Conservation (phyloP, 345 rosid species). For the Populus alba region DNA sequence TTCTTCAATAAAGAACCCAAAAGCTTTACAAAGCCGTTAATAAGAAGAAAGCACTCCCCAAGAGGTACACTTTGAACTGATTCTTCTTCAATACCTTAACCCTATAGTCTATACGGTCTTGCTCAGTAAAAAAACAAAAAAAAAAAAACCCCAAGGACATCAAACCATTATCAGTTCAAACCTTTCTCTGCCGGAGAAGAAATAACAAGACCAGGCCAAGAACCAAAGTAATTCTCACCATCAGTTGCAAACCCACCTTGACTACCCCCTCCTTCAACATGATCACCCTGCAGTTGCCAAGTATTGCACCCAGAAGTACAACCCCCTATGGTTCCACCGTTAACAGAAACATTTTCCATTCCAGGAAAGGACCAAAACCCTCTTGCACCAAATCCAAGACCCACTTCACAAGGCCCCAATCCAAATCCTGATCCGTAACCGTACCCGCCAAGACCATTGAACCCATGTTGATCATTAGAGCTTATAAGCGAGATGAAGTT, state of each 20-base stretch:
- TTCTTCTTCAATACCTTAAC: background rate
- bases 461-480: constrained; percentile 26
- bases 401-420: constrained; percentile 36
- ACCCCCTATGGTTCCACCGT: constrained; percentile 7
- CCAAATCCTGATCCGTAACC: constrained; percentile 30
- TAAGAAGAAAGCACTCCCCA: constrained; percentile 9
- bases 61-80: background rate
- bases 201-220: constrained; percentile 56
- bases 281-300: constrained; percentile 35
- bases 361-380: constrained; percentile 42
- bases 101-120: background rate
- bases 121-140: background rate
- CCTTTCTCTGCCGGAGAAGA: constrained; percentile 46
- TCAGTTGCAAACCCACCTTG: constrained; percentile 25
- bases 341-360: constrained; percentile 20
- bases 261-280: constrained; percentile 22
- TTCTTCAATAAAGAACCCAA: background rate
- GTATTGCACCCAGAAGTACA: constrained; percentile 27
- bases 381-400: constrained; percentile 32
- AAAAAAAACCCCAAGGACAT: background rate
- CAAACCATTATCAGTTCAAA: constrained; percentile 32
- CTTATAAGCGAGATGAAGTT: constrained; percentile 20
- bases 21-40: constrained; percentile 8
- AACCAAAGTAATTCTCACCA: constrained; percentile 33
- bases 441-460: constrained; percentile 7